phyloP scores from a whole-genome alignment of 1,284 basidiomycete genomes.

The Fistulinella staudtii region DNA sequence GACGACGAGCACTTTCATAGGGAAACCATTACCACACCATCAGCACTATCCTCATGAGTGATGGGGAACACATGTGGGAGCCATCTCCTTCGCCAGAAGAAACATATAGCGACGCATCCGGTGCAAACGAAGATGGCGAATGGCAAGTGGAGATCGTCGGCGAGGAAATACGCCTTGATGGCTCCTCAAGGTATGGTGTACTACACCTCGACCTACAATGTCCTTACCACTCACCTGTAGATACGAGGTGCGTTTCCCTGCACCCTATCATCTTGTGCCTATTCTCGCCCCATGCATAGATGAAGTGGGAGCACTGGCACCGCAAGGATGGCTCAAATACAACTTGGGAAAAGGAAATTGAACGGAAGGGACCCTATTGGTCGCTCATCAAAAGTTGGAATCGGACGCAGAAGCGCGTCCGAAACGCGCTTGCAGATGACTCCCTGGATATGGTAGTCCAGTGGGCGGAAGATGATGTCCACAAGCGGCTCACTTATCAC shows the following conservation, averaged over 20 bases:
- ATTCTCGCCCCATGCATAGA: conserved; percentile 25
- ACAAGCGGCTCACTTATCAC: conserved; percentile 39
- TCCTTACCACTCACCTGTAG: conserved; percentile 18
- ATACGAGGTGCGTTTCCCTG: conserved; percentile 32
- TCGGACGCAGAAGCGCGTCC: conserved; percentile 11
- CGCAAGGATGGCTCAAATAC: conserved; percentile 40
- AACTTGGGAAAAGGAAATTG: conserved; percentile 37
- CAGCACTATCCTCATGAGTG: neutral
- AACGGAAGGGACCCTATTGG: too few relatives aligned
- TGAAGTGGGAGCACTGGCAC: conserved; percentile 39
- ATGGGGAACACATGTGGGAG: conserved; percentile 23
- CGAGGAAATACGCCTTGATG: conserved; percentile 36
- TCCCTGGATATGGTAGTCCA: conserved; percentile 27
- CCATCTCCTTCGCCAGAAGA: conserved; percentile 34
- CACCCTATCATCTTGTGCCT: neutral
- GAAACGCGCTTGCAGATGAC: conserved; percentile 14
- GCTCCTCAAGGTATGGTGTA: conserved; percentile 28
- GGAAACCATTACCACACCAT: too few relatives aligned
- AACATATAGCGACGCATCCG: conserved; percentile 32
- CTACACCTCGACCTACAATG: neutral
- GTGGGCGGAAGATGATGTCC: conserved; percentile 37
- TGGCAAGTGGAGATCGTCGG: conserved; percentile 40
- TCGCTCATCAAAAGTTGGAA: conserved; percentile 33
- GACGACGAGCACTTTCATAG: too few relatives aligned
- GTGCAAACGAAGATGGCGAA: conserved; percentile 29